Conservation (phyloP, 208 protist species). For the Acanthamoeba healyi region DNA sequence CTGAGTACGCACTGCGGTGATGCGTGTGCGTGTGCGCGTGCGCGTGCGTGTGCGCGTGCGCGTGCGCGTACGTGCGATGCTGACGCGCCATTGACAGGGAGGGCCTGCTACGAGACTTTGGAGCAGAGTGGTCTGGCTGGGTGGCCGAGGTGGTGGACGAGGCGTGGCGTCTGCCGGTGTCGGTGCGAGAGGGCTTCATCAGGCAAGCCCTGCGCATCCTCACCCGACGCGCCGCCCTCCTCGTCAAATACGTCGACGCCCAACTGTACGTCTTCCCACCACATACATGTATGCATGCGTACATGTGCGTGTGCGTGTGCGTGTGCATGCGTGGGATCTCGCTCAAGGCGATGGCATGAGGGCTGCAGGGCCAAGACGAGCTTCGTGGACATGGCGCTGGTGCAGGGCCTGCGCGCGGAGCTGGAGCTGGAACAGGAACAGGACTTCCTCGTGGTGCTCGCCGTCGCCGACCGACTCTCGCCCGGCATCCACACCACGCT, state of each 20-base stretch:
- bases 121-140: background rate
- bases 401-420: background rate
- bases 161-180: conserved; percentile 26
- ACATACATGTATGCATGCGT: background rate
- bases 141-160: background rate
- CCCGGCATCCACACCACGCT: conserved; percentile 21
- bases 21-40: no score
- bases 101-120: conserved; percentile 2
- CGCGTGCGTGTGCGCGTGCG: background rate
- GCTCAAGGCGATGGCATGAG: no score
- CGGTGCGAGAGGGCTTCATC: background rate
- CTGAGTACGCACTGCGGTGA: background rate
- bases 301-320: no score
- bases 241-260: conserved; percentile 33
- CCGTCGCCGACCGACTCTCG: background rate
- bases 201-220: background rate
- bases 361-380: background rate
- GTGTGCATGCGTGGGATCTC: no score
- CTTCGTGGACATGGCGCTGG: background rate
- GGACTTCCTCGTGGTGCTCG: conserved; percentile 46
- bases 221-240: background rate
- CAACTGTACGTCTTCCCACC: background rate
- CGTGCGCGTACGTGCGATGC: background rate
- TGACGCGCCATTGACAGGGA: background rate
- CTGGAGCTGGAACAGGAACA: background rate